A percentile compares a stretch with the other conserved stretches of the same genome.
Conservation (phyloP, 371 early-diverging fungal species). For the Lichtheimia ramosa region DNA sequence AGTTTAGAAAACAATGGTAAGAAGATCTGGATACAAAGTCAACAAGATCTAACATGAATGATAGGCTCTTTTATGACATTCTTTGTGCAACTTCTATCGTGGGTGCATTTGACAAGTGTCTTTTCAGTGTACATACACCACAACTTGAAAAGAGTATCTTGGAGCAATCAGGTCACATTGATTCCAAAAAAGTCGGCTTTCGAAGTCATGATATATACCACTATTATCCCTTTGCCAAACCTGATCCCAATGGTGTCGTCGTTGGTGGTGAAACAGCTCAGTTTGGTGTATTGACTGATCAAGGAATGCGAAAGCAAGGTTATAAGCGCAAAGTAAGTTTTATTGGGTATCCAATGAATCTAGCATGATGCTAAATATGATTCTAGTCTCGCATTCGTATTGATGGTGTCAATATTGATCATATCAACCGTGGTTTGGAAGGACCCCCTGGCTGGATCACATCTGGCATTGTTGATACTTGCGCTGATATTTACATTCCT, state of each 20-base stretch:
- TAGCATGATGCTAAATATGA: background rate
- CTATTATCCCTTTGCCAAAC: constrained; percentile 46
- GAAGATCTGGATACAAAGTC: background rate
- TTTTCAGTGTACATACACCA: constrained; percentile 89
- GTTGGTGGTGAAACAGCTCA: constrained; percentile 43
- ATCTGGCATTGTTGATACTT: constrained; percentile 83
- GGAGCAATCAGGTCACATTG: constrained; percentile 47
- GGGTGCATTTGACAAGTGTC: constrained; percentile 91
- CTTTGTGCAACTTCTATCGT: constrained; percentile 88
- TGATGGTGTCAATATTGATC: constrained; percentile 90
- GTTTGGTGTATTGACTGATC: constrained; percentile 48
- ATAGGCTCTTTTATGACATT: constrained; percentile 77
- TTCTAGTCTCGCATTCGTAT: constrained; percentile 80
- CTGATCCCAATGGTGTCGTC: constrained; percentile 48
- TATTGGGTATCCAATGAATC: no score
- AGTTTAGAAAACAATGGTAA: constrained; percentile 85
- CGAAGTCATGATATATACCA: constrained; percentile 51
- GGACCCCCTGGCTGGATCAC: constrained; percentile 96
- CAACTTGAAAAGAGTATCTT: constrained; percentile 63
- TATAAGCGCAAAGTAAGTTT: constrained; percentile 46
- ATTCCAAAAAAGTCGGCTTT: constrained; percentile 25
- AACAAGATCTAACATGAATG: background rate
- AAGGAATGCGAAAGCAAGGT: constrained; percentile 46
- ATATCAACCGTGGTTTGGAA: constrained; percentile 81
- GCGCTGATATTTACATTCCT: constrained; percentile 74